Evolutionary conservation across 139 green algal genomes (phyloP).

Genomic region (Chlorella sp.): DNA sequence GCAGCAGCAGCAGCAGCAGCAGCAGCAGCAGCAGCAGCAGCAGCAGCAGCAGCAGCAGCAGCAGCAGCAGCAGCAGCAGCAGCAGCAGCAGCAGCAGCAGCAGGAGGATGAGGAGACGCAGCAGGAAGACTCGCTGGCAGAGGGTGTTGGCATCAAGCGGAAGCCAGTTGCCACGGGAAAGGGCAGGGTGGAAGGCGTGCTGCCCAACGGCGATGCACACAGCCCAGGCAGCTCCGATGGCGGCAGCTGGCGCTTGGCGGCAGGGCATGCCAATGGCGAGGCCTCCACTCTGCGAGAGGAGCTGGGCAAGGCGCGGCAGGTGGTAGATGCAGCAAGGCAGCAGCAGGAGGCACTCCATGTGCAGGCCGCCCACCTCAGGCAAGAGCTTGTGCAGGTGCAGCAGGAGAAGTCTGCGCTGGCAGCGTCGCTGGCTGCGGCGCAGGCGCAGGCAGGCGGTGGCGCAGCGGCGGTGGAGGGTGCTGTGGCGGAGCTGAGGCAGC

Average conservation of each 20-base stretch:
- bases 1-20: neutral
- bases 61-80: neutral
- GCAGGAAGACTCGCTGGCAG: neutral
- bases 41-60: neutral
- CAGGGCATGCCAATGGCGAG: too few species aligned
- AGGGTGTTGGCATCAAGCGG: too few species aligned
- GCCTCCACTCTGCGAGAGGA: too few species aligned
- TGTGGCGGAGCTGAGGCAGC: conserved; percentile 5
- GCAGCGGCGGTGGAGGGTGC: neutral
- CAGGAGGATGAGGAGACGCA: neutral
- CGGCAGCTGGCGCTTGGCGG: too few species aligned
- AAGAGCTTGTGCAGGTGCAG: neutral
- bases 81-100: neutral
- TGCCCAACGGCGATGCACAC: too few species aligned
- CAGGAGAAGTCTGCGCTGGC: neutral
- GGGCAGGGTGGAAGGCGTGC: too few species aligned
- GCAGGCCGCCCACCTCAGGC: too few species aligned
- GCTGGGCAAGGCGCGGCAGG: too few species aligned
- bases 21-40: neutral
- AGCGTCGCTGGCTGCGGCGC: neutral
- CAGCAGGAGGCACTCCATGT: conserved; percentile 4
- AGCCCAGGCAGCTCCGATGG: too few species aligned
- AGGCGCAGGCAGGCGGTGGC: neutral
- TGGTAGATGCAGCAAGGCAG: too few species aligned
- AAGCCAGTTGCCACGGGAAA: too few species aligned